phyloP scores from a whole-genome alignment of 2,329 filamentous ascomycete genomes.

The Trichothecium sympodiale region DNA sequence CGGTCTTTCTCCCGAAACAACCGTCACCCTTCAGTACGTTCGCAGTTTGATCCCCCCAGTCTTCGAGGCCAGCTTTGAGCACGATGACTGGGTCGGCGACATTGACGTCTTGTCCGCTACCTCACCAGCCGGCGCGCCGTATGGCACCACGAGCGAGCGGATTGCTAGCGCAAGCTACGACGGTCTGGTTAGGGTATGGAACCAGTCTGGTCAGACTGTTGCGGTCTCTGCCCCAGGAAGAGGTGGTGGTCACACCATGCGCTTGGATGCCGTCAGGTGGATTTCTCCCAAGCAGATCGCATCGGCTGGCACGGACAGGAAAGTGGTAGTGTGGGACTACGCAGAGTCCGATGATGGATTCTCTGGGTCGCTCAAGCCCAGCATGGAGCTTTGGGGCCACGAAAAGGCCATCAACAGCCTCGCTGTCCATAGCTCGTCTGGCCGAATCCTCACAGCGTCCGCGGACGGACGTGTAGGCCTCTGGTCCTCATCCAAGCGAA shows the following conservation, averaged over 20 bases:
- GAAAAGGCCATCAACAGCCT: conserved; percentile 62
- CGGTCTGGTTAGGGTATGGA: conserved; percentile 80
- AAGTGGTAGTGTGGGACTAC: conserved; percentile 85
- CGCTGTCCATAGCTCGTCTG: conserved; percentile 61
- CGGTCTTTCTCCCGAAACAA: conserved; percentile 81
- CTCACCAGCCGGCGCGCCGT: conserved; percentile 43
- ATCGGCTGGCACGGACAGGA: conserved; percentile 75
- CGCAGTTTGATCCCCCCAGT: conserved; percentile 80
- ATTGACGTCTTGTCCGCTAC: conserved; percentile 69
- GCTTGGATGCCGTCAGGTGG: conserved; percentile 76
- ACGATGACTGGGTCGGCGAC: conserved; percentile 92
- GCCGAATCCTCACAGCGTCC: conserved; percentile 75
- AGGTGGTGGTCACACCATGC: conserved; percentile 63
- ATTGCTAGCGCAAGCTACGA: conserved; percentile 94
- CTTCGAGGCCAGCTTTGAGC: conserved; percentile 85
- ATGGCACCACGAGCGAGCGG: conserved; percentile 27
- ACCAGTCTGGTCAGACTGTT: conserved; percentile 73
- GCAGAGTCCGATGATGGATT: conserved; percentile 51
- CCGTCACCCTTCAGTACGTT: conserved; percentile 83
- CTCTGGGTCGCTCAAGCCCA: conserved; percentile 54
- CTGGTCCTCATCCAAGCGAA: conserved; percentile 73
- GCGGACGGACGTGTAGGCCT: conserved; percentile 76
- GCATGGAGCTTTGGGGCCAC: conserved; percentile 77
- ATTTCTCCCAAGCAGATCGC: conserved; percentile 67
- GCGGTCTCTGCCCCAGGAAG: conserved; percentile 59